Evolutionary conservation across 345 rosid species (phyloP).

Genomic region (Murraya paniculata): DNA sequence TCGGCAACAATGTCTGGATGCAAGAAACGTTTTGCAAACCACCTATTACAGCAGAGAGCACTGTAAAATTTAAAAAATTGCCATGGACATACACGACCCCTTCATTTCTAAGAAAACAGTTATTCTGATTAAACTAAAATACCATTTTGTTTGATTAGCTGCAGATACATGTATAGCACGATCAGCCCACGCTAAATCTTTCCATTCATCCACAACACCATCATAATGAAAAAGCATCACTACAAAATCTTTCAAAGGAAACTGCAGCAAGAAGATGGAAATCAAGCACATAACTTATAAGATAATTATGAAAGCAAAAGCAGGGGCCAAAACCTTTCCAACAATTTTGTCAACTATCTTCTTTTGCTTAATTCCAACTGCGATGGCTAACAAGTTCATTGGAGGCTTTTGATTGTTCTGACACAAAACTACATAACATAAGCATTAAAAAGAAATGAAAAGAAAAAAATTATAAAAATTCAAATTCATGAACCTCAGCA

Average conservation of each 20-base stretch:
- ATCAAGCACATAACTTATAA: background rate
- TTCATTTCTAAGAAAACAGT: background rate
- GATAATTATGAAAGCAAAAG: background rate
- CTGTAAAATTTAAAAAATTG: background rate
- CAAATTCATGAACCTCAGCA: background rate
- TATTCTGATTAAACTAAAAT: background rate
- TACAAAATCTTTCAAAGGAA: constrained; percentile 34
- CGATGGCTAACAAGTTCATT: constrained; percentile 59
- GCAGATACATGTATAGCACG: constrained; percentile 47
- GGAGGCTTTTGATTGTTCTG: constrained; percentile 40
- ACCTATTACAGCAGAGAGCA: constrained; percentile 45
- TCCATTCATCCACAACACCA: constrained; percentile 51
- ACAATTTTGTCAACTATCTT: constrained; percentile 61
- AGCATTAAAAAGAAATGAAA: background rate
- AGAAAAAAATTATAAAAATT: background rate
- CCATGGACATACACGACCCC: background rate
- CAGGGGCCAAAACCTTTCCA: constrained; percentile 43
- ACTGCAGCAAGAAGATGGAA: constrained; percentile 29
- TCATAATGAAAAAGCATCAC: constrained; percentile 67
- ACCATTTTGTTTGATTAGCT: constrained; percentile 63
- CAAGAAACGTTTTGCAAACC: constrained; percentile 96
- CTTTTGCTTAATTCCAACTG: constrained; percentile 78
- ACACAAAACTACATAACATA: background rate
- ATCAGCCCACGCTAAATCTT: constrained; percentile 41
- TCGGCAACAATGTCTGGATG: constrained; percentile 83